These are phyloP conservation scores for Pisolithus marmoratus DNA, from an alignment of 768 basidiomycete species.

Conservation along the genomic window DNA sequence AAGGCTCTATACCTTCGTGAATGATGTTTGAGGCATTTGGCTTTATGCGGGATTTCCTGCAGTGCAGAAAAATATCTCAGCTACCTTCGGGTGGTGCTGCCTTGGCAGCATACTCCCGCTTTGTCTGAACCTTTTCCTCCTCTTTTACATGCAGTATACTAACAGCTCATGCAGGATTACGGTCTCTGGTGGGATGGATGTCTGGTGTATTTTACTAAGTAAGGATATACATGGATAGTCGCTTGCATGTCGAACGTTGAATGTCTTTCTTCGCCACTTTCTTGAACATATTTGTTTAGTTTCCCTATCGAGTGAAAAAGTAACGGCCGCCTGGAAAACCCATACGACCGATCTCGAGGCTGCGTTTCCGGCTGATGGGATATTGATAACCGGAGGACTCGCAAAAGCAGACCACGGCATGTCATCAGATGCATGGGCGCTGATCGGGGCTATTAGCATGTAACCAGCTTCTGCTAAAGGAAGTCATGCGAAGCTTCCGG, in stretches of 20 bases:
- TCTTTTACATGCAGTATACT: conserved; percentile 2
- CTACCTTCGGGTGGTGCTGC: conserved; percentile 70
- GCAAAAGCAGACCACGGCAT: too few species aligned
- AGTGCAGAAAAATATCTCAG: conserved; percentile 85
- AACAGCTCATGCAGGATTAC: conserved; percentile 22
- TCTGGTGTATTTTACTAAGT: too few species aligned
- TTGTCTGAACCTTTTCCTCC: conserved; percentile 31
- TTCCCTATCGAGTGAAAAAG: background rate
- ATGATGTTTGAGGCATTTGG: conserved; percentile 96
- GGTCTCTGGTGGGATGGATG: too few species aligned
- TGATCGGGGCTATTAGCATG: background rate
- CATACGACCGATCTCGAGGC: too few species aligned
- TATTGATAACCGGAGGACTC: too few species aligned
- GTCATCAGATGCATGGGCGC: background rate
- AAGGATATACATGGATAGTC: background rate
- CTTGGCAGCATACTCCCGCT: conserved; percentile 41
- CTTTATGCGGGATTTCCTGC: conserved; percentile 71
- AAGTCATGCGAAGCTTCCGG: background rate
- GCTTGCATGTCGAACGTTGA: background rate
- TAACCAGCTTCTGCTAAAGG: background rate
- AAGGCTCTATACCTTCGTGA: background rate
- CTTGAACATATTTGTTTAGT: background rate
- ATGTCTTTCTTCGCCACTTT: background rate
- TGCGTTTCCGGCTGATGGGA: too few species aligned
- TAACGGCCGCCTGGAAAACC: background rate